These are phyloP conservation scores for Phytophthora macrochlamydospora DNA, from an alignment of 352 stramenopile genomes.

Conservation along the genomic window DNA sequence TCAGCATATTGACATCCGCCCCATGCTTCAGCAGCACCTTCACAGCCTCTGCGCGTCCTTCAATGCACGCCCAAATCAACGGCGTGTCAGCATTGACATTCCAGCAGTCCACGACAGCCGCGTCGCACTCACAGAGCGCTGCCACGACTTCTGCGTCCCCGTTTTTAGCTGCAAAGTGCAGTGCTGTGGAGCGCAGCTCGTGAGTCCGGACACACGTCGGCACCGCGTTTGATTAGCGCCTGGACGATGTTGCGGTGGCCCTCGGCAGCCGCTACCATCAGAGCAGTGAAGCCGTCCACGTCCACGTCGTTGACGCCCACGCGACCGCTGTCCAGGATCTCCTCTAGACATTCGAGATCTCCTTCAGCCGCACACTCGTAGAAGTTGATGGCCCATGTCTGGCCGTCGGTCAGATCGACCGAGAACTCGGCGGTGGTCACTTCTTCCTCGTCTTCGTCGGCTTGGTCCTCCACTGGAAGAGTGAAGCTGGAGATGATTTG, in stretches of 20 bases:
- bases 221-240: constrained; percentile 59
- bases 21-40: constrained; percentile 64
- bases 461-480: background rate
- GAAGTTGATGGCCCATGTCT: constrained; percentile 73
- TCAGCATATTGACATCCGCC: constrained; percentile 72
- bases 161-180: constrained; percentile 87
- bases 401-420: constrained; percentile 56
- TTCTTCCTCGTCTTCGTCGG: constrained; percentile 52
- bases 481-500: constrained; percentile 6
- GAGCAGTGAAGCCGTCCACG: constrained; percentile 83
- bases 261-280: constrained; percentile 85
- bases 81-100: constrained; percentile 83
- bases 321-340: constrained; percentile 63
- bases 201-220: constrained; percentile 72
- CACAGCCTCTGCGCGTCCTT: constrained; percentile 71
- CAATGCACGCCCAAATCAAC: constrained; percentile 83
- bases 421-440: constrained; percentile 70
- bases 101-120: constrained; percentile 59
- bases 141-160: constrained; percentile 67
- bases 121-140: constrained; percentile 70
- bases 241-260: constrained; percentile 62
- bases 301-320: constrained; percentile 76
- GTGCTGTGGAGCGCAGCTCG: constrained; percentile 73
- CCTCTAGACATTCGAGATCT: constrained; percentile 61
- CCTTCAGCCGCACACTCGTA: constrained; percentile 76